These are phyloP conservation scores for Taiozyma sp. DNA, from an alignment of 1,139 yeast genomes.

Conservation along the genomic window DNA sequence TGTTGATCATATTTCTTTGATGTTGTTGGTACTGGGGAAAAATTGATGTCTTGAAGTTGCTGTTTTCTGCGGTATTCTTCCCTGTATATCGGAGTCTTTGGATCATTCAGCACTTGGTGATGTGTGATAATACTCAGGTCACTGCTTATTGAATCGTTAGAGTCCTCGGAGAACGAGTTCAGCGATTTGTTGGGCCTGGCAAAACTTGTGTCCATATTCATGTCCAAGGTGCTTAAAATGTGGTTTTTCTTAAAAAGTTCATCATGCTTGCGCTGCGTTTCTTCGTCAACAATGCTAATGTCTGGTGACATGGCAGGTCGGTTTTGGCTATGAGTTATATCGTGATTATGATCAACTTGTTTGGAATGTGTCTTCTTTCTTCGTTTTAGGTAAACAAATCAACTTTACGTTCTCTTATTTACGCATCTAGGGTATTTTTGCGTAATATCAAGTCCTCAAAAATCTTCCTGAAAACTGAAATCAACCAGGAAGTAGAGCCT, in stretches of 20 bases:
- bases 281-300: slow-evolving; percentile 6
- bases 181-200: background rate
- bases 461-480: no score
- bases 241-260: slow-evolving; percentile 14
- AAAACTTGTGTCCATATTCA: slow-evolving; percentile 3
- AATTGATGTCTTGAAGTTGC: slow-evolving; percentile 1
- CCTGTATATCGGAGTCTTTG: slow-evolving; percentile 20
- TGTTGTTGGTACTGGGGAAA: slow-evolving; percentile 13
- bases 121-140: slow-evolving; percentile 16
- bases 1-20: slow-evolving; percentile 5
- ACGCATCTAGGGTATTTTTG: background rate
- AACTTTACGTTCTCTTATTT: background rate
- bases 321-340: background rate
- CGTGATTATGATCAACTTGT: background rate
- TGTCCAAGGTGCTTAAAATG: slow-evolving; percentile 13
- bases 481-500: background rate
- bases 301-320: background rate
- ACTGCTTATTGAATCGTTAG: slow-evolving; percentile 4
- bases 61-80: slow-evolving; percentile 8
- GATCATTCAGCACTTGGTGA: slow-evolving; percentile 16
- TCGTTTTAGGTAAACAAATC: background rate
- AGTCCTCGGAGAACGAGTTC: slow-evolving; percentile 1
- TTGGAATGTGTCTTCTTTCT: background rate
- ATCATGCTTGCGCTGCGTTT: slow-evolving; percentile 11
- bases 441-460: background rate